phyloP scores from a whole-genome alignment of 352 stramenopile genomes.

The Phytophthora quininea region DNA sequence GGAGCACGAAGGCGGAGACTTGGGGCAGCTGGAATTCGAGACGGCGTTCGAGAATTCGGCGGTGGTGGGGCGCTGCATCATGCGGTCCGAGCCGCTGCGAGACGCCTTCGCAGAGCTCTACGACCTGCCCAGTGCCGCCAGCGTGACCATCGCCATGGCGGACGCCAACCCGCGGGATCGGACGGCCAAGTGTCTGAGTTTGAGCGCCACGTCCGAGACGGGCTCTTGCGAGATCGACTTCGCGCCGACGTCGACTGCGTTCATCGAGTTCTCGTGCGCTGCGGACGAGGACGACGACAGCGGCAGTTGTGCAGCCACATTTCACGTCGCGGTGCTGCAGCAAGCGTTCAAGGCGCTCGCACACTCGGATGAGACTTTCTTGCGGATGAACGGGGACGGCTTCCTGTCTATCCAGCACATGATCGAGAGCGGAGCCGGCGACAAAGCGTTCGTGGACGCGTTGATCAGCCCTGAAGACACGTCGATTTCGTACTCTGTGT shows the following conservation, averaged over 20 bases:
- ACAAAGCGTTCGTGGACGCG: conserved; percentile 83
- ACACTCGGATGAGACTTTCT: conserved; percentile 81
- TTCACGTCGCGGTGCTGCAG: conserved; percentile 84
- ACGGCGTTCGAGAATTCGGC: conserved; percentile 75
- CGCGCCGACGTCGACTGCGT: conserved; percentile 64
- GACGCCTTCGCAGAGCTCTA: conserved; percentile 86
- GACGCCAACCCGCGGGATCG: conserved; percentile 24
- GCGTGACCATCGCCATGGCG: conserved; percentile 78
- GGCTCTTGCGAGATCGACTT: conserved; percentile 87
- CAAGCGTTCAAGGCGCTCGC: conserved; percentile 80
- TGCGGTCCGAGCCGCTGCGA: conserved; percentile 80
- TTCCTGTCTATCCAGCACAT: conserved; percentile 88
- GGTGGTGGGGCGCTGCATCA: conserved; percentile 82
- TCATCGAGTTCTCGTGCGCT: conserved; percentile 85
- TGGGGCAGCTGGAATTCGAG: conserved; percentile 78
- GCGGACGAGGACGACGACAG: conserved; percentile 22
- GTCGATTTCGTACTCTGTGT: conserved; percentile 36
- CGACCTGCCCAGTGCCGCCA: conserved; percentile 81
- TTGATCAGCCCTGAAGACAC: conserved; percentile 83
- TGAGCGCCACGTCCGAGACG: conserved; percentile 74
- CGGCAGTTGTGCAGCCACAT: conserved; percentile 54
- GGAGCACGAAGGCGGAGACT: conserved; percentile 77
- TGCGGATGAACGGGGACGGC: conserved; percentile 81
- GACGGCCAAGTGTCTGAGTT: conserved; percentile 50
- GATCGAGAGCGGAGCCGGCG: conserved; percentile 67